Conservation (phyloP, 805 yeast species). For the Cyberlindnera veronae region DNA sequence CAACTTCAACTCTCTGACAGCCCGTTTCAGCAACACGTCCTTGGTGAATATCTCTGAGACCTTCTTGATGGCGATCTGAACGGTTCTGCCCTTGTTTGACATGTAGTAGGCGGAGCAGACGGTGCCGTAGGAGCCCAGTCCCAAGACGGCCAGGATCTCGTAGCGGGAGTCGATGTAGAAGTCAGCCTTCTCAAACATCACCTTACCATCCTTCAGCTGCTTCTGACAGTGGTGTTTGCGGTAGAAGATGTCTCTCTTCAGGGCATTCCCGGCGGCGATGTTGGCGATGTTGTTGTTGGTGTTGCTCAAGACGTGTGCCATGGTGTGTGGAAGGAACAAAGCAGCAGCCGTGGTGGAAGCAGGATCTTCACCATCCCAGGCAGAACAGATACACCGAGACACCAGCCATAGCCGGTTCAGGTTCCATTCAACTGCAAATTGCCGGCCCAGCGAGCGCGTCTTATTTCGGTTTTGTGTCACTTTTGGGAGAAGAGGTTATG, state of each 20-base stretch:
- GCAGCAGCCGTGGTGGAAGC: no score
- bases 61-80: conserved; percentile 72
- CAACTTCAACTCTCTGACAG: conserved; percentile 76
- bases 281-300: no score
- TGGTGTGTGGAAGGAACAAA: no score
- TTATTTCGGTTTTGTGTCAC: neutral
- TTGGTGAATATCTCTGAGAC: conserved; percentile 66
- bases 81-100: conserved; percentile 28
- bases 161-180: conserved; percentile 65
- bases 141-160: conserved; percentile 54
- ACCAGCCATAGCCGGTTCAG: neutral
- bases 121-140: conserved; percentile 84
- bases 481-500: no score
- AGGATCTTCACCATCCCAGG: no score
- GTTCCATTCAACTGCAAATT: no score
- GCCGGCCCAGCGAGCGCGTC: no score
- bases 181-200: conserved; percentile 45
- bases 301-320: no score
- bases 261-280: no score
- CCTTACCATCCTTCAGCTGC: no score
- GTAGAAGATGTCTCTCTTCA: no score
- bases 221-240: no score
- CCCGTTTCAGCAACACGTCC: conserved; percentile 69
- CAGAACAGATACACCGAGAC: neutral
- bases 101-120: conserved; percentile 72